Percentiles rank a stretch among this genome's conserved stretches.
phyloP scores from a whole-genome alignment of 2,329 filamentous ascomycete genomes.

The Curvularia sp. region DNA sequence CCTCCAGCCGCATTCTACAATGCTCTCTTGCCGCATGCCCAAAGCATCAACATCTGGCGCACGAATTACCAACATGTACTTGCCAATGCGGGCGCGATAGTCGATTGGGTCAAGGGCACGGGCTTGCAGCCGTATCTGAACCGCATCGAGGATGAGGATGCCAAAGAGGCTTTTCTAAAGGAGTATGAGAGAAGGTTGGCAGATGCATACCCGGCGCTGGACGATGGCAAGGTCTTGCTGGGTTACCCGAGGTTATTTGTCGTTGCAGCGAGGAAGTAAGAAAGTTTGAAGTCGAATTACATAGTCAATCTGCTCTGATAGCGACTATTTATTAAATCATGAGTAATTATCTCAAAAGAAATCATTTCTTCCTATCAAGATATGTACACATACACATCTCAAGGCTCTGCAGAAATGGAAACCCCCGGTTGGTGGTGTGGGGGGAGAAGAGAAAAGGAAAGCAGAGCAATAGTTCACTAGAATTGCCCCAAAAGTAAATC shows the following conservation, averaged over 20 bases:
- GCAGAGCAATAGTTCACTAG: no score
- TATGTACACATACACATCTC: no score
- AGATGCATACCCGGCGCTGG: constrained; percentile 54
- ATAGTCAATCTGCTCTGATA: no score
- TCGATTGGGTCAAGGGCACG: constrained; percentile 68
- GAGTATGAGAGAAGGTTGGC: constrained; percentile 58
- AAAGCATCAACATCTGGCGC: constrained; percentile 61
- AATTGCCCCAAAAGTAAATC: no score
- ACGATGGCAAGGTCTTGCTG: constrained; percentile 63
- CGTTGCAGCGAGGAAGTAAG: constrained; percentile 49
- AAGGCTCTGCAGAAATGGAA: no score
- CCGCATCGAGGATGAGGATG: constrained; percentile 52
- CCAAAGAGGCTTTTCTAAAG: constrained; percentile 54
- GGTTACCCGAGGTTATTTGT: constrained; percentile 66
- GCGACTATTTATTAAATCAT: no score
- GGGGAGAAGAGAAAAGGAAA: not conserved
- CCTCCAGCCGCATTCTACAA: constrained; percentile 59
- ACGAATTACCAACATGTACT: constrained; percentile 63
- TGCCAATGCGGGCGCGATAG: constrained; percentile 58
- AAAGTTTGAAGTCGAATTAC: no score
- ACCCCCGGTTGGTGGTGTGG: no score
- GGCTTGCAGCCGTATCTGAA: constrained; percentile 64
- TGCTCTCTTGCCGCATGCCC: constrained; percentile 51
- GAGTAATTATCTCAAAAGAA: no score
- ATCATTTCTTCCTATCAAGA: no score